phyloP scores from a whole-genome alignment of 208 protist genomes.

The Trypanosoma brucei region DNA sequence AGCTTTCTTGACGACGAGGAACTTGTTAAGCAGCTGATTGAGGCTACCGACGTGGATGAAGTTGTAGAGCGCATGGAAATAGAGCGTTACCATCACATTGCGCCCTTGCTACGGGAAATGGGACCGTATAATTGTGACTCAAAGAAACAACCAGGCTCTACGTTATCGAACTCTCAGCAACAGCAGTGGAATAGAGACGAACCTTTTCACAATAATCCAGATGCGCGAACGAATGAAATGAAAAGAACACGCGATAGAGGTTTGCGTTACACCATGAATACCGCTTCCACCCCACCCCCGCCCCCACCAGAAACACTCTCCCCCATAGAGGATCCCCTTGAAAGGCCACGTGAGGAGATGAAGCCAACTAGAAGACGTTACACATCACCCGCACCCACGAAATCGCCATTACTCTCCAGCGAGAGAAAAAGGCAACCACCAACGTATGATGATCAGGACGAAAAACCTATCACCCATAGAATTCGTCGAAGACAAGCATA shows the following conservation, averaged over 20 bases:
- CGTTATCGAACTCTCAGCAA: too few species aligned
- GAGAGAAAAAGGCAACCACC: neutral
- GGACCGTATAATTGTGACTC: too few species aligned
- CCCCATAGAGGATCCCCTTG: neutral
- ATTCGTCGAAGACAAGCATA: neutral
- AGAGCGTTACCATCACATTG: slow-evolving; percentile 39
- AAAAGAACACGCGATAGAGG: too few species aligned
- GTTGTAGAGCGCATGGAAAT: slow-evolving; percentile 62
- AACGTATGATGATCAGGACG: neutral
- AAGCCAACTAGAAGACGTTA: neutral
- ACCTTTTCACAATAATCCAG: too few species aligned
- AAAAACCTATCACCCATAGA: neutral
- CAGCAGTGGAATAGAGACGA: too few species aligned
- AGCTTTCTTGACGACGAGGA: slow-evolving; percentile 46
- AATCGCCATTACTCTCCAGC: neutral
- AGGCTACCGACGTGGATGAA: slow-evolving; percentile 62
- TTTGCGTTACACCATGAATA: too few species aligned
- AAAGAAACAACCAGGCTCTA: too few species aligned
- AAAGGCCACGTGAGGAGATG: neutral
- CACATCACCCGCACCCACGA: neutral
- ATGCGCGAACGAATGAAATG: too few species aligned
- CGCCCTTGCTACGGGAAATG: slow-evolving; percentile 8
- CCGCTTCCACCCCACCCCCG: too few species aligned
- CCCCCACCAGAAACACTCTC: neutral
- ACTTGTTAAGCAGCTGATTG: slow-evolving; percentile 68